These are phyloP conservation scores for Lachancea dasiensis DNA, from an alignment of 805 yeast genomes.

Conservation along the genomic window DNA sequence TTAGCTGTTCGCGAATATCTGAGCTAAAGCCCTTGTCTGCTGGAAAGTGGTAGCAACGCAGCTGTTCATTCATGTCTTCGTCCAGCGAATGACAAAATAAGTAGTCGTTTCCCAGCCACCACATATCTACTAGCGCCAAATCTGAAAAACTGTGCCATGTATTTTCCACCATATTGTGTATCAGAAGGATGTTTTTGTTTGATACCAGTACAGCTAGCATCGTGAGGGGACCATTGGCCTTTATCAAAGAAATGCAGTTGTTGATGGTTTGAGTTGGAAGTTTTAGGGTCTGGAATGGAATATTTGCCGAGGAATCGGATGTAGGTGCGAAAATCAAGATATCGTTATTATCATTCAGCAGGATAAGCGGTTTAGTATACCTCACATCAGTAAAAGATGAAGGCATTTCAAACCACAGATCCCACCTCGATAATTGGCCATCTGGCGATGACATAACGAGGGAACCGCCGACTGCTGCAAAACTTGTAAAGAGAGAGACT, in stretches of 20 bases:
- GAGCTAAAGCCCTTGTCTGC: conserved; percentile 14
- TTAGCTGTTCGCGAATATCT: conserved; percentile 16
- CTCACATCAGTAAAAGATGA: conserved; percentile 22
- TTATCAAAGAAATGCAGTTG: conserved; percentile 22
- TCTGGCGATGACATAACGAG: conserved; percentile 16
- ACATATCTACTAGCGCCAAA: conserved; percentile 21
- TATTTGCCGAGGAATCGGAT: conserved; percentile 17
- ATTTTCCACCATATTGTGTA: conserved; percentile 26
- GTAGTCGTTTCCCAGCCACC: conserved; percentile 31
- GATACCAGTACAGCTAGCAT: conserved; percentile 26
- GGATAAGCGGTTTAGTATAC: conserved; percentile 16
- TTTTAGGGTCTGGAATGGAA: conserved; percentile 22
- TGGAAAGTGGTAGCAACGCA: conserved; percentile 26
- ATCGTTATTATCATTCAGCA: conserved; percentile 26
- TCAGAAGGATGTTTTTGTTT: conserved; percentile 28
- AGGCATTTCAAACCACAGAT: conserved; percentile 24
- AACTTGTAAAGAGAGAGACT: conserved; percentile 15
- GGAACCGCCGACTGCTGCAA: conserved; percentile 15
- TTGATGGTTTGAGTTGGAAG: conserved; percentile 31
- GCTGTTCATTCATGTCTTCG: conserved; percentile 16
- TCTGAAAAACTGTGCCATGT: conserved; percentile 27
- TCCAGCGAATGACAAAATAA: conserved; percentile 22
- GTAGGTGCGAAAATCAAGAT: conserved; percentile 26
- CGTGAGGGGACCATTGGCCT: conserved; percentile 22
- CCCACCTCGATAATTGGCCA: conserved; percentile 26